These are phyloP conservation scores for Penicillium salamii DNA, from an alignment of 495 filamentous ascomycete species.

Conservation along the genomic window DNA sequence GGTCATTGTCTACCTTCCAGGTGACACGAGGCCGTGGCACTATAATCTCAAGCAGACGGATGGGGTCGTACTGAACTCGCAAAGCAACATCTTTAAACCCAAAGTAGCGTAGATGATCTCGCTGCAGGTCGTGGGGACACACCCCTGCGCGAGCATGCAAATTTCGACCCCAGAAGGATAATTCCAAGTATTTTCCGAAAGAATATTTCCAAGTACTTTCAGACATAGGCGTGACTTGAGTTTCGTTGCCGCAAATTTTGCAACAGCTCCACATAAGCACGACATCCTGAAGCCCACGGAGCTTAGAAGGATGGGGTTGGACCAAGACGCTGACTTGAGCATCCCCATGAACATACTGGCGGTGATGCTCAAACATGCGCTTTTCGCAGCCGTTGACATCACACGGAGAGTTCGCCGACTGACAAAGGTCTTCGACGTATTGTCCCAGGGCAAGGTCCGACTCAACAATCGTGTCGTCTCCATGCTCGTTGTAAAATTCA, in stretches of 20 bases:
- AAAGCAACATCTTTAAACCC: slow-evolving; percentile 82
- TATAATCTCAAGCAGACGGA: slow-evolving; percentile 91
- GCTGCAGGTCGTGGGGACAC: slow-evolving; percentile 92
- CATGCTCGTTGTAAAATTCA: slow-evolving; percentile 89
- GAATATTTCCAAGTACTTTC: slow-evolving; percentile 98
- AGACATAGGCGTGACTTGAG: slow-evolving; percentile 88
- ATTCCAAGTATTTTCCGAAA: slow-evolving; percentile 93
- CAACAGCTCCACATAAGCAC: slow-evolving; percentile 99
- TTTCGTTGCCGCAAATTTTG: slow-evolving; percentile 85
- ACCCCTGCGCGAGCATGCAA: slow-evolving; percentile 73
- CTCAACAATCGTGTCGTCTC: slow-evolving; percentile 60
- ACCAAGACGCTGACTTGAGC: slow-evolving; percentile 89
- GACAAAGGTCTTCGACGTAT: slow-evolving; percentile 89
- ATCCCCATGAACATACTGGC: slow-evolving; percentile 96
- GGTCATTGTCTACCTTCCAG: slow-evolving; percentile 94
- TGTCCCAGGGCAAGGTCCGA: slow-evolving; percentile 91
- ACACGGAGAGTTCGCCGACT: slow-evolving; percentile 70
- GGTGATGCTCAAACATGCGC: slow-evolving; percentile 88
- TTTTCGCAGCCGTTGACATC: slow-evolving; percentile 81
- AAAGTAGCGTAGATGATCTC: slow-evolving; percentile 89
- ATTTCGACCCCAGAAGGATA: slow-evolving; percentile 91
- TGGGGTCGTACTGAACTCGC: slow-evolving; percentile 85
- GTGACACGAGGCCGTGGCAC: slow-evolving; percentile 86
- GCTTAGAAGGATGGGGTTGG: slow-evolving; percentile 67
- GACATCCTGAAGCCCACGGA: slow-evolving; percentile 68